Percentiles rank a stretch among this genome's conserved stretches.
These are phyloP conservation scores for Sporothrix dimorphospora DNA, from an alignment of 2,329 filamentous ascomycete genomes.

Conservation along the genomic window DNA sequence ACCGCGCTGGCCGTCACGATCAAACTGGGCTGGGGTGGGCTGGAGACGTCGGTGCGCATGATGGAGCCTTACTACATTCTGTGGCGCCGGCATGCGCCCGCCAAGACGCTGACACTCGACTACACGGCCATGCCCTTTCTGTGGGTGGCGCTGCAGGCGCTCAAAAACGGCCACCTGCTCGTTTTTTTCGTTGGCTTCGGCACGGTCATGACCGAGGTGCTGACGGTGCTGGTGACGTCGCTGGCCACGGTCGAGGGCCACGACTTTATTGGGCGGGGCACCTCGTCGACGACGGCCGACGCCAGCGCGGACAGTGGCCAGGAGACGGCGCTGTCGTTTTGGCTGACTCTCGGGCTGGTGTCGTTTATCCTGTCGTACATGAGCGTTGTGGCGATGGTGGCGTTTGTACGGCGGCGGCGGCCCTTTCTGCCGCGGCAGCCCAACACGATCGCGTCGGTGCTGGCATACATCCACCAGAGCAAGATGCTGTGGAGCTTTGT, in stretches of 20 bases:
- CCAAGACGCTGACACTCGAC: slow-evolving; percentile 69
- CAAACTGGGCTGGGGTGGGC: slow-evolving; percentile 68
- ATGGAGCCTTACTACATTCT: slow-evolving; percentile 76
- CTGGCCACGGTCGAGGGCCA: slow-evolving; percentile 67
- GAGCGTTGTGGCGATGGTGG: slow-evolving; percentile 58
- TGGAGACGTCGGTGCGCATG: slow-evolving; percentile 72
- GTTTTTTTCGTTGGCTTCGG: slow-evolving; percentile 71
- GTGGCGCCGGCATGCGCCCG: slow-evolving; percentile 65
- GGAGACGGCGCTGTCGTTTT: slow-evolving; percentile 67
- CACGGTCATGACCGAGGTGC: slow-evolving; percentile 71
- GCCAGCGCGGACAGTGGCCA: slow-evolving; percentile 57
- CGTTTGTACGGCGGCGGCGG: slow-evolving; percentile 65
- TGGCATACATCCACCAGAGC: slow-evolving; percentile 78
- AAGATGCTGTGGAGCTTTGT: slow-evolving; percentile 80
- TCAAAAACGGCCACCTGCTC: slow-evolving; percentile 65
- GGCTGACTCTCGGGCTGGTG: slow-evolving; percentile 64
- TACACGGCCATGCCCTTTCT: slow-evolving; percentile 73
- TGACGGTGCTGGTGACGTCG: slow-evolving; percentile 70
- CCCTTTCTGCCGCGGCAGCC: slow-evolving; percentile 78
- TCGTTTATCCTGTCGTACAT: slow-evolving; percentile 69
- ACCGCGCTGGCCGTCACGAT: slow-evolving; percentile 67
- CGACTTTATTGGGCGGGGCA: slow-evolving; percentile 49
- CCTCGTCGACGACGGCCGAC: slow-evolving; percentile 29
- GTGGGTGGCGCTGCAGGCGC: slow-evolving; percentile 63
- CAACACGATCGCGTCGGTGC: slow-evolving; percentile 74